Conservation (phyloP, 2,329 filamentous ascomycete species). For the Fusarium compactum region DNA sequence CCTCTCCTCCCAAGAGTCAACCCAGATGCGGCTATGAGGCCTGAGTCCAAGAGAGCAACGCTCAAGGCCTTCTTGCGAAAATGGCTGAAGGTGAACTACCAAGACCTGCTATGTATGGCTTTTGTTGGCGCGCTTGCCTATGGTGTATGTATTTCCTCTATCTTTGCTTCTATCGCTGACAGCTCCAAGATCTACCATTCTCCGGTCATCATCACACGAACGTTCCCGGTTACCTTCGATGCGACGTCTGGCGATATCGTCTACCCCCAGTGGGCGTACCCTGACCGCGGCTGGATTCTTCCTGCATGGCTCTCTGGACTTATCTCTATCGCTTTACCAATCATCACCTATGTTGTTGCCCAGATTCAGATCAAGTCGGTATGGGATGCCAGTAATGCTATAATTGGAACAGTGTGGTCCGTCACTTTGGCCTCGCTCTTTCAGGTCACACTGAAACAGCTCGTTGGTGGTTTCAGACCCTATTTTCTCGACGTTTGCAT, state of each 20-base stretch:
- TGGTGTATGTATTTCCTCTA: slow-evolving; percentile 39
- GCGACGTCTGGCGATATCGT: slow-evolving; percentile 69
- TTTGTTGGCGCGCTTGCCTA: slow-evolving; percentile 57
- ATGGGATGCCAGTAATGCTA: slow-evolving; percentile 72
- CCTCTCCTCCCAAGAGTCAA: slow-evolving; percentile 34
- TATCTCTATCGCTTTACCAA: slow-evolving; percentile 68
- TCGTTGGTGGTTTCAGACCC: slow-evolving; percentile 73
- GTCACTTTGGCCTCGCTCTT: slow-evolving; percentile 71
- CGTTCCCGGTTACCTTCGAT: slow-evolving; percentile 71
- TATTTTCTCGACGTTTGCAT: slow-evolving; percentile 74
- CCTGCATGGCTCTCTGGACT: slow-evolving; percentile 69
- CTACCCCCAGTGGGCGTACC: slow-evolving; percentile 73
- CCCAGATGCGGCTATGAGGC: slow-evolving; percentile 4
- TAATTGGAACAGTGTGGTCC: slow-evolving; percentile 71
- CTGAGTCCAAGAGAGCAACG: slow-evolving; percentile 16
- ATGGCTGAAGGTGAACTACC: slow-evolving; percentile 70
- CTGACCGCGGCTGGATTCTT: slow-evolving; percentile 71
- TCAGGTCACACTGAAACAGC: slow-evolving; percentile 74
- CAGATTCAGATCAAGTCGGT: slow-evolving; percentile 69
- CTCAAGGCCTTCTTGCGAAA: slow-evolving; percentile 48
- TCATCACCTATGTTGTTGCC: slow-evolving; percentile 66
- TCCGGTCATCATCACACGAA: slow-evolving; percentile 67
- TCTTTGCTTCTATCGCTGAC: slow-evolving; percentile 3
- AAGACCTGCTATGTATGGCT: slow-evolving; percentile 70
- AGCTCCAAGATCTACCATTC: slow-evolving; percentile 61